phyloP scores from a whole-genome alignment of 2,329 filamentous ascomycete species.

The Didymella keratinophila region DNA sequence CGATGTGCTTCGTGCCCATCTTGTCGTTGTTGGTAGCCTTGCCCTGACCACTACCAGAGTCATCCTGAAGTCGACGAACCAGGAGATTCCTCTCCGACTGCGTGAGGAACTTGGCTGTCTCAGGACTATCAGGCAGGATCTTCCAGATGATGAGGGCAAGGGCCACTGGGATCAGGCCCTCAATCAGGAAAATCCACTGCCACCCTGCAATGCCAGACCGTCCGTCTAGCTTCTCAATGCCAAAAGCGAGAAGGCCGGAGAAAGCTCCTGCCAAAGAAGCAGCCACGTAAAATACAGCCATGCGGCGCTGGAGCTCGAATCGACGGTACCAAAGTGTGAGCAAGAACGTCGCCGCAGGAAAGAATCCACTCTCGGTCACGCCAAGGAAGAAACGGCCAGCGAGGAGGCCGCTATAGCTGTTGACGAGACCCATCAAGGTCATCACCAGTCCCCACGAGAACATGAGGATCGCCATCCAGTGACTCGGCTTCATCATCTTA shows the following conservation, averaged over 20 bases:
- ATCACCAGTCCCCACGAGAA: constrained; percentile 54
- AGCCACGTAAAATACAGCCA: constrained; percentile 48
- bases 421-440: constrained; percentile 55
- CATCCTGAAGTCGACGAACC: constrained; percentile 41
- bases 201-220: constrained; percentile 38
- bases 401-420: constrained; percentile 58
- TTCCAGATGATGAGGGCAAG: constrained; percentile 60
- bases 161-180: constrained; percentile 43
- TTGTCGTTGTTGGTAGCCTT: constrained; percentile 59
- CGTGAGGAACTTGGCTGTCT: constrained; percentile 50
- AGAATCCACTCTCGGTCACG: constrained; percentile 61
- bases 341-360: constrained; percentile 67
- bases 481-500: constrained; percentile 52
- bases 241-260: constrained; percentile 47
- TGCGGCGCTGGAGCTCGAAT: constrained; percentile 46
- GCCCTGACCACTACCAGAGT: constrained; percentile 58
- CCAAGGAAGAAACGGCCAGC: constrained; percentile 56
- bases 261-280: constrained; percentile 47
- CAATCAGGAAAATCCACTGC: constrained; percentile 47
- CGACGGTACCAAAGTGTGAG: constrained; percentile 49
- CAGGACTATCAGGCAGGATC: constrained; percentile 59
- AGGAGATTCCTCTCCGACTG: constrained; percentile 46
- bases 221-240: constrained; percentile 45
- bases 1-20: constrained; percentile 57
- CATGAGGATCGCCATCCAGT: constrained; percentile 53